Percentiles rank a stretch among this genome's conserved stretches.
These are phyloP conservation scores for Tardiomyces digboiensis DNA, from an alignment of 1,139 yeast genomes.

Conservation along the genomic window DNA sequence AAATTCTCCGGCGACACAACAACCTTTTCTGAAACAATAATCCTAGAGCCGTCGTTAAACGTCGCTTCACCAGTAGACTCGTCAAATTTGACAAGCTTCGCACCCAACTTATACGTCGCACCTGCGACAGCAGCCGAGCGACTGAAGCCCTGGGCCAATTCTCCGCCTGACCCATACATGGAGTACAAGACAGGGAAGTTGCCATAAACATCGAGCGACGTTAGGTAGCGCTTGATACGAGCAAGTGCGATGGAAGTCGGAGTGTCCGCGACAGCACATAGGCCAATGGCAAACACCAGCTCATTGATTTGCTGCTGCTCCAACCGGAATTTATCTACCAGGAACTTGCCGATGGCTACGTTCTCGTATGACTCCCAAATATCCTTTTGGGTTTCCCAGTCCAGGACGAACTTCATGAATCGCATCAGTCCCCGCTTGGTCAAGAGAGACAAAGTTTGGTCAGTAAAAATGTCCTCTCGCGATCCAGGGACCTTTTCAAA, in stretches of 20 bases:
- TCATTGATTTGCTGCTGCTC: slow-evolving; percentile 72
- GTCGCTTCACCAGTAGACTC: slow-evolving; percentile 55
- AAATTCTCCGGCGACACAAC: slow-evolving; percentile 26
- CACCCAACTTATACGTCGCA: slow-evolving; percentile 79
- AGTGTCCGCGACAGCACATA: slow-evolving; percentile 51
- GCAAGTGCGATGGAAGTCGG: slow-evolving; percentile 67
- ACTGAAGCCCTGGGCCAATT: slow-evolving; percentile 92
- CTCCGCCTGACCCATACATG: slow-evolving; percentile 96
- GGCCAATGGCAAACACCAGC: slow-evolving; percentile 76
- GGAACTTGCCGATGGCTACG: slow-evolving; percentile 48
- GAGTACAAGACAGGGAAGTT: slow-evolving; percentile 88
- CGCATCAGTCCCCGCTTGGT: slow-evolving; percentile 87
- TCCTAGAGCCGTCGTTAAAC: slow-evolving; percentile 67
- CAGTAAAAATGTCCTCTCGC: slow-evolving; percentile 91
- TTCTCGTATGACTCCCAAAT: slow-evolving; percentile 48
- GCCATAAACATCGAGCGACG: slow-evolving; percentile 90
- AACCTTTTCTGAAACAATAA: slow-evolving; percentile 67
- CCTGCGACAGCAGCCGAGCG: slow-evolving; percentile 99
- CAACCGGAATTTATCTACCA: slow-evolving; percentile 56
- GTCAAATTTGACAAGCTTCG: slow-evolving; percentile 55
- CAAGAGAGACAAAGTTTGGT: slow-evolving; percentile 63
- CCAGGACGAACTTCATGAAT: slow-evolving; percentile 80
- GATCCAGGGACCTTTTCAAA: slow-evolving; percentile 77
- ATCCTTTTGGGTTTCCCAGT: slow-evolving; percentile 46
- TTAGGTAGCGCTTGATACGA: slow-evolving; percentile 71